Base-by-base conservation (phyloP, 345 rosid genomes). In the Boechera retrofracta region DNA sequence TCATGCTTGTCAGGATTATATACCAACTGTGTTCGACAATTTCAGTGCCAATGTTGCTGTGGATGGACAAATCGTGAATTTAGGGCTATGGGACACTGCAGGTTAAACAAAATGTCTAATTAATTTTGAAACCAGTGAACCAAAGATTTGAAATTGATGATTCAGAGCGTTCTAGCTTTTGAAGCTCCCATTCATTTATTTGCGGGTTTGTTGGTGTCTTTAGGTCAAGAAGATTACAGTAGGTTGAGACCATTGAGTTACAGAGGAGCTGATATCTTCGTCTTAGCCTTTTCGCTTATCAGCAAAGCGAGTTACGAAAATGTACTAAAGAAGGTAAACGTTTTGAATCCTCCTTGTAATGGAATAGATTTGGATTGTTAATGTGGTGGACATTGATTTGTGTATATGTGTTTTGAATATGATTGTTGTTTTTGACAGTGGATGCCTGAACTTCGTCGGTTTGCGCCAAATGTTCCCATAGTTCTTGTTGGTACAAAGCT, bases 41-140 rank as follows among this genome's bases (percentile, higher is more conserved):
- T 95, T 92, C 87, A 95, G 98, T 84, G 99, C 99, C 48, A 92
- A 92, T 82, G 98, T 95, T 36, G 76, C 96, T 81, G 98, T 92
- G 49, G 98, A 95, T 62, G 99, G 97, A 59, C 92, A 62, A 77
- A 87, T 92, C 61, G 99, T 95, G 32, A 95, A 95, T 77, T 82
- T 95, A 85, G 99, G 99, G 4, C 77, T 92, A n/a, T 95, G 99
- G 99, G 99, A 95, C 64, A 95, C 99, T 80, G 99, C 99, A 79
- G 99, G 99, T 91, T 74, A 55, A 79, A 7, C 62, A 73, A 61
- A 56, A 60, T 62, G 33, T 26, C 28, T 9, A 8, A 1, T 32
- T 10, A 18, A 8, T 15, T 56, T 21, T 41, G 26, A 15, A 31
- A 61, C n/a, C 47, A 39, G 16, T 51, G 33, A 35, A n/a, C 26